Evolutionary conservation across 2,329 filamentous ascomycete species (phyloP).

Genomic region (Cercospora sp.): DNA sequence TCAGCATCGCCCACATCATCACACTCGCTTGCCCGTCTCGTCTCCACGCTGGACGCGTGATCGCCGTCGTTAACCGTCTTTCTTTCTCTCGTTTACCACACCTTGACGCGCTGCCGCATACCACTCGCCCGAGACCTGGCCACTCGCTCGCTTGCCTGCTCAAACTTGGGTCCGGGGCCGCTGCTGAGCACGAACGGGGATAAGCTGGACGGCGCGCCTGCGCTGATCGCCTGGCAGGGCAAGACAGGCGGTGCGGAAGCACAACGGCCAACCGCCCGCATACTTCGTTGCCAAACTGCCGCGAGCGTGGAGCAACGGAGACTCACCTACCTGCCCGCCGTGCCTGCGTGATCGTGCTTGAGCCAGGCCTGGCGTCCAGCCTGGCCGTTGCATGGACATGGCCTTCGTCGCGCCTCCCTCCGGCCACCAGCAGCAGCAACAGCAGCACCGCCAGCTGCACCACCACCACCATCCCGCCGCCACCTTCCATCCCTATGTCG

Average conservation of each 20-base stretch:
- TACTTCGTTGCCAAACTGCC: neutral
- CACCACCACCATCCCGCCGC: slow-evolving; percentile 4
- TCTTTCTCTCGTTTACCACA: neutral
- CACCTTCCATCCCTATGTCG: slow-evolving; percentile 12
- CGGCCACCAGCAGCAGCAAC: slow-evolving; percentile 15
- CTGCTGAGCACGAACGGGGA: slow-evolving; percentile 11
- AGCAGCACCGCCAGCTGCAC: slow-evolving; percentile 4
- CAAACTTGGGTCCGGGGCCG: neutral
- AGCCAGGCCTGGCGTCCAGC: slow-evolving; percentile 3
- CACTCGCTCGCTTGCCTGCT: neutral
- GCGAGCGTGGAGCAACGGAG: neutral
- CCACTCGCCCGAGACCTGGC: neutral
- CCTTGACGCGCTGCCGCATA: slow-evolving; percentile 3
- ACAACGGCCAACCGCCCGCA: slow-evolving; percentile 5
- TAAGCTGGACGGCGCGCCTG: slow-evolving; percentile 7
- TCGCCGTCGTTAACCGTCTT: neutral
- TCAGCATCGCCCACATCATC: slow-evolving; percentile 1
- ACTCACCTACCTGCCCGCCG: neutral
- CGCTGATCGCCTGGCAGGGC: slow-evolving; percentile 16
- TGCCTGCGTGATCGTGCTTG: neutral
- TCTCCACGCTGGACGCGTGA: neutral
- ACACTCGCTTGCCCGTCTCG: slow-evolving; percentile 17
- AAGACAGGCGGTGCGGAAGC: slow-evolving; percentile 1
- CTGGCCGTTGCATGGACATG: slow-evolving; percentile 19
- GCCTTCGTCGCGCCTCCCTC: slow-evolving; percentile 24